Evolutionary conservation across 257 asterid genomes (phyloP).

Genomic region (Solanum acaule): DNA sequence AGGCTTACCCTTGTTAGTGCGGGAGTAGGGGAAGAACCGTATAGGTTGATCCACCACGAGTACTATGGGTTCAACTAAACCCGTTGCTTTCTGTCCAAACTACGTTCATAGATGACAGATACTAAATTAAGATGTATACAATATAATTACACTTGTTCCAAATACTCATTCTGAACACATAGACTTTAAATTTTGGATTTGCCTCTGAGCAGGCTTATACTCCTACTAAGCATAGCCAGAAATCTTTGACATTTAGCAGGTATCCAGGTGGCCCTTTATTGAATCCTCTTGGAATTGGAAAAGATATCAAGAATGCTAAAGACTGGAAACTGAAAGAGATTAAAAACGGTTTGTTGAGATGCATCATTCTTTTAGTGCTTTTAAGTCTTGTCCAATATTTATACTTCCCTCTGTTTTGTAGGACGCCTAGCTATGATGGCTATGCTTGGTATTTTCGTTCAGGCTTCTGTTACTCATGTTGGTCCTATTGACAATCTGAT

Average conservation of each 20-base stretch:
- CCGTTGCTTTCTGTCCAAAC: background rate
- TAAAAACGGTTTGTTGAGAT: constrained; percentile 49
- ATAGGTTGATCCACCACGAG: background rate
- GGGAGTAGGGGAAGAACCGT: background rate
- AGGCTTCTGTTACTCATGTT: constrained; percentile 76
- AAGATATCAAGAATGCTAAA: constrained; percentile 71
- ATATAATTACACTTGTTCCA: background rate
- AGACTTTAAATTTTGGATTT: background rate
- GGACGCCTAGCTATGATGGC: constrained; percentile 94
- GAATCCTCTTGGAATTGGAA: constrained; percentile 82
- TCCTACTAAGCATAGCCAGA: background rate
- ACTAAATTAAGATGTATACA: background rate
- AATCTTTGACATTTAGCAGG: constrained; percentile 15
- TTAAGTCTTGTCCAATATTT: background rate
- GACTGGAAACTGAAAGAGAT: constrained; percentile 90
- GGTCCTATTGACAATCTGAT: constrained; percentile 80
- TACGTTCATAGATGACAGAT: background rate
- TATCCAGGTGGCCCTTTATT: constrained; percentile 94
- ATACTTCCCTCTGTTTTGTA: constrained; percentile 1
- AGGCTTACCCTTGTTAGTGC: background rate
- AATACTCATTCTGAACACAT: background rate
- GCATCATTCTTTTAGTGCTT: background rate
- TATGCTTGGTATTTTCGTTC: constrained; percentile 70
- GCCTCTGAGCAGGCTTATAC: background rate
- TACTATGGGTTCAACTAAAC: background rate